These are phyloP conservation scores for Cladosporium sp. DNA, from an alignment of 2,329 filamentous ascomycete genomes.

Conservation along the genomic window DNA sequence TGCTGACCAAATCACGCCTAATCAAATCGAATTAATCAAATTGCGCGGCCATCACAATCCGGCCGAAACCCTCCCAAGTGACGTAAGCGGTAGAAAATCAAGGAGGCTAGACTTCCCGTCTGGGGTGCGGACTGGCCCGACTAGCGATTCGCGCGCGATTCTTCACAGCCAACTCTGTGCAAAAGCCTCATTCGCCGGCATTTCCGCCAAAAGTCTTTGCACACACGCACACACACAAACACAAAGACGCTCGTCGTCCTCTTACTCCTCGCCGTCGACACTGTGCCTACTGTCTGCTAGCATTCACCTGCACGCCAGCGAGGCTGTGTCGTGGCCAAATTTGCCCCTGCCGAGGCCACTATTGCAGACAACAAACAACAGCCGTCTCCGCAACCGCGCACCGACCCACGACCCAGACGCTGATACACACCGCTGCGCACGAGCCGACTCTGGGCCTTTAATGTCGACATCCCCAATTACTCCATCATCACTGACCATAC, in stretches of 20 bases:
- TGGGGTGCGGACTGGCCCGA: not conserved
- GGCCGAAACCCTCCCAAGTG: not conserved
- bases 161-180: slow-evolving; percentile 3
- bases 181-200: not conserved
- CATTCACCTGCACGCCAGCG: not conserved
- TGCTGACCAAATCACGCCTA: slow-evolving; percentile 6
- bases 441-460: slow-evolving; percentile 13
- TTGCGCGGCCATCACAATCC: not conserved
- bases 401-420: slow-evolving; percentile 5
- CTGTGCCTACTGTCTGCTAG: not conserved
- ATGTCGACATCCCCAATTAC: slow-evolving; percentile 5
- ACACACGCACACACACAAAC: not conserved
- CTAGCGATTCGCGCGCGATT: not conserved
- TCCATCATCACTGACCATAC: not conserved
- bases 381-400: slow-evolving; percentile 10
- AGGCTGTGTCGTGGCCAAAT: slow-evolving; percentile 9
- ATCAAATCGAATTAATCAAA: not conserved
- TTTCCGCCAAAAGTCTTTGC: not conserved
- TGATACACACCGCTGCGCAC: slow-evolving; percentile 12
- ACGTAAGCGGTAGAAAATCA: not conserved
- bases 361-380: slow-evolving; percentile 6
- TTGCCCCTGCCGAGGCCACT: slow-evolving; percentile 6
- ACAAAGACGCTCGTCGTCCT: slow-evolving; percentile 8
- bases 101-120: slow-evolving; percentile 9
- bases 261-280: no score